These are phyloP conservation scores for Panicum virgatum DNA, from an alignment of 202 grass and related monocot species.

Conservation along the genomic window DNA sequence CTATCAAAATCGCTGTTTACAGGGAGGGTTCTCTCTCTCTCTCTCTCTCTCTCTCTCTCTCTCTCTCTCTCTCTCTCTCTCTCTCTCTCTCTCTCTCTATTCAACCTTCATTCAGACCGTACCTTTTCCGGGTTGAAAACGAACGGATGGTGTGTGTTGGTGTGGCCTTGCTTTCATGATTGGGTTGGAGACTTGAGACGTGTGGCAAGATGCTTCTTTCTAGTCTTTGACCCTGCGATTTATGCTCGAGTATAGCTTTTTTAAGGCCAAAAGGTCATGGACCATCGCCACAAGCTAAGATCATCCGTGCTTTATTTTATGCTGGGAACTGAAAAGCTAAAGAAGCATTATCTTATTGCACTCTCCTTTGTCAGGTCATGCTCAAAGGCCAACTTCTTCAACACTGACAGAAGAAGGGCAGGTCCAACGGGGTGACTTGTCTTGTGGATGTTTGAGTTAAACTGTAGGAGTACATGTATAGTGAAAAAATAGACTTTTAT, in stretches of 20 bases:
- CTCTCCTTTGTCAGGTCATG: neutral
- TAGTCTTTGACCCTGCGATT: neutral
- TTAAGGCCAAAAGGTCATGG: neutral
- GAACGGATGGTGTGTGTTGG: neutral
- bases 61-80: no score
- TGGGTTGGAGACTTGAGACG: neutral
- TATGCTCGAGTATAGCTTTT: neutral
- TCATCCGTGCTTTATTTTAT: conserved; percentile 6
- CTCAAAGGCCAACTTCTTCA: neutral
- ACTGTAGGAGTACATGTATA: no score
- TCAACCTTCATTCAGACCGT: neutral
- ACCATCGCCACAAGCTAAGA: neutral
- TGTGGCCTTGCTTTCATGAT: neutral
- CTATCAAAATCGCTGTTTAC: no score
- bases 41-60: no score
- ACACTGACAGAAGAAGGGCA: neutral
- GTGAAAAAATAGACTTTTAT: no score
- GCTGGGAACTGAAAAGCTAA: neutral
- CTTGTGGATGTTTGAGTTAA: no score
- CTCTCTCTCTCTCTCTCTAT: no score
- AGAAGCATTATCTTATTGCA: neutral
- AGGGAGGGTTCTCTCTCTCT: no score
- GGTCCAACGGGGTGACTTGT: no score
- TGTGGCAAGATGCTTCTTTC: conserved; percentile 12
- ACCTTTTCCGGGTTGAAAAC: neutral